Evolutionary conservation across 331 rosid genomes (phyloP).

Genomic region (Acacia pycnantha): DNA sequence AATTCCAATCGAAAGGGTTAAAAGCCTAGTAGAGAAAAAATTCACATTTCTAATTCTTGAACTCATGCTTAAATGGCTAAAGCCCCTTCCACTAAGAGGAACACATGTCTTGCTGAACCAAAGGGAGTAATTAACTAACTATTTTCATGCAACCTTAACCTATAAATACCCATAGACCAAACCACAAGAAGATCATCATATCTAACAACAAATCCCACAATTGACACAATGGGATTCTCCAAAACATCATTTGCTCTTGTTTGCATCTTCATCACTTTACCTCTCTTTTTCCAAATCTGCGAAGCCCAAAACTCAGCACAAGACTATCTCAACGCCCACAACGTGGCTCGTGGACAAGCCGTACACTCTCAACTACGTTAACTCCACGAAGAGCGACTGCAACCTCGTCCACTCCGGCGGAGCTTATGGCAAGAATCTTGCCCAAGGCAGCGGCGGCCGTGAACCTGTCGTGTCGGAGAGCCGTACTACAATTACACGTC

Average conservation of each 20-base stretch:
- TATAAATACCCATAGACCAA: too few relatives aligned
- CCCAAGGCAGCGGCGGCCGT: slow-evolving; percentile 32
- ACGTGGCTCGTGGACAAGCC: slow-evolving; percentile 25
- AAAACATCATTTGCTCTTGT: background rate
- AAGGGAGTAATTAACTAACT: too few relatives aligned
- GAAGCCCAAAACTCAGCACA: slow-evolving; percentile 36
- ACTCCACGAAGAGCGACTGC: too few relatives aligned
- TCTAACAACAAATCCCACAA: background rate
- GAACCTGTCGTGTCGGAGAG: slow-evolving; percentile 30
- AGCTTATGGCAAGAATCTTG: slow-evolving; percentile 39
- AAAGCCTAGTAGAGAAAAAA: too few relatives aligned
- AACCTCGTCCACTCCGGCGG: too few relatives aligned
- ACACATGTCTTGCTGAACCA: too few relatives aligned
- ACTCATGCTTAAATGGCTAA: too few relatives aligned
- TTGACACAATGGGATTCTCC: background rate
- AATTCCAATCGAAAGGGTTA: too few relatives aligned
- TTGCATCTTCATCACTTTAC: background rate
- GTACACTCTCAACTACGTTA: background rate
- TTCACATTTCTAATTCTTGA: too few relatives aligned
- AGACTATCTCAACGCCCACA: slow-evolving; percentile 42
- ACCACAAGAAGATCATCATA: too few relatives aligned
- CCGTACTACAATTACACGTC: slow-evolving; percentile 14
- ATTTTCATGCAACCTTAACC: too few relatives aligned
- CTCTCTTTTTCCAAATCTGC: background rate
- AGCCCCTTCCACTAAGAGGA: too few relatives aligned